A percentile compares a stretch with the other conserved stretches of the same genome.
Conservation (phyloP, 176 grass and related monocot genomes). For the Carex littledalei region DNA sequence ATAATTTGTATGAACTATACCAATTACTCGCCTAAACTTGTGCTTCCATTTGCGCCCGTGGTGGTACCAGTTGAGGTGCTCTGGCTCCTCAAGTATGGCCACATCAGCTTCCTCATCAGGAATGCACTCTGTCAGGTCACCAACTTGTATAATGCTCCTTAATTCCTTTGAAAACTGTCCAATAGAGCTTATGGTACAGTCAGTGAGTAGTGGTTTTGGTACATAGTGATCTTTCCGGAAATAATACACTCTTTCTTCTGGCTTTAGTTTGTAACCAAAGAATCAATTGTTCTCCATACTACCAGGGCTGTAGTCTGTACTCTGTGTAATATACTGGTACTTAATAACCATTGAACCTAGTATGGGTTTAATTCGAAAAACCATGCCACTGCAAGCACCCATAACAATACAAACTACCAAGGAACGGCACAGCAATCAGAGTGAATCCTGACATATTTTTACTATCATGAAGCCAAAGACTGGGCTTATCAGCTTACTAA, state of each 20-base stretch:
- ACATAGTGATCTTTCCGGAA: neutral
- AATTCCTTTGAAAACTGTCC: constrained; percentile 82
- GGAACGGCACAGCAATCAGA: neutral
- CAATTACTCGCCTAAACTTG: constrained; percentile 83
- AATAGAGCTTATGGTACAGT: neutral
- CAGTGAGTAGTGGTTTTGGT: neutral
- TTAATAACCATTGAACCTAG: neutral
- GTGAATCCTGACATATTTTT: neutral
- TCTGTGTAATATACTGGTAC: neutral
- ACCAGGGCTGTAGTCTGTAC: neutral
- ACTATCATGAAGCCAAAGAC: neutral
- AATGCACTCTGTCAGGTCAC: constrained; percentile 80
- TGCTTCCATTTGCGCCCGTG: constrained; percentile 83
- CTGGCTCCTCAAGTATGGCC: constrained; percentile 90
- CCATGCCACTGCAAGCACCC: neutral
- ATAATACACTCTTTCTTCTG: neutral
- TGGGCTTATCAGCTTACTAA: neutral
- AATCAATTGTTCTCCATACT: neutral
- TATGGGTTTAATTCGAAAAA: neutral
- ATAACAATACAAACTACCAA: neutral
- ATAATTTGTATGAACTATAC: constrained; percentile 94
- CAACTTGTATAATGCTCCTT: constrained; percentile 88
- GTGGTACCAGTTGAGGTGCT: constrained; percentile 97
- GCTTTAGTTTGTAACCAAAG: neutral
- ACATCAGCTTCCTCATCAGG: constrained; percentile 78